Base-by-base conservation (phyloP, 169 alveolate species). In the Plasmodium yoelii region DNA sequence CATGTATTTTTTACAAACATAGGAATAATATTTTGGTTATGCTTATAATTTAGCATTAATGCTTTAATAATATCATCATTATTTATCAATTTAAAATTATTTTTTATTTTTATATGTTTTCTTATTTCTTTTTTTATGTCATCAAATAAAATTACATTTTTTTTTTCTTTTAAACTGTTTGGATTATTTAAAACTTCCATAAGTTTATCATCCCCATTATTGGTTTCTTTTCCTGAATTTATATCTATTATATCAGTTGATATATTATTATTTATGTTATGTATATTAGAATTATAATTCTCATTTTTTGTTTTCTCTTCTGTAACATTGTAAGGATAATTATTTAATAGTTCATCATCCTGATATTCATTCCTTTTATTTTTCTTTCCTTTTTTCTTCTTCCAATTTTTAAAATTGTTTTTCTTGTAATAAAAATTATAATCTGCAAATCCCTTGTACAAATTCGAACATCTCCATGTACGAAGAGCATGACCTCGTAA, bases 401-500 rank as follows among this genome's bases (percentile, higher is more conserved):
- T 69, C 10, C 39, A 8, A 51, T 69, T 69, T 34, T 49, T 19
- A 44, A 64, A 44, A 15, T 22, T 63, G 1, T 64, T 56, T 51
- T 77, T 77, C 65, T 44, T 49, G 49, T 77, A 49, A 67, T 80
- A 80, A 70, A 67, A 80, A 70, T 47, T 28, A 67, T 46, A 47
- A 24, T 24, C 42, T 42, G 72, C 47, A 5, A 57, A 42, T 28
- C 56, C 39, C 3, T 67, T 28, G 49, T 80, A 80, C 10, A 67
- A 24, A 26, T 80, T 80, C 24, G 82, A 65, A 49, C 67, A 80
- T 42, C 90, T 67, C 90, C 90, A 80, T 13, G 90, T 80, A 67
- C 90, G 90, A 13, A 67, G 64, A 26, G 90, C 90, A 49, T 55
- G 44, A 7, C 90, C 90, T 46, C 90, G 47, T 61, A 80, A 39